Evolutionary conservation across 2,329 filamentous ascomycete species (phyloP).

Genomic region (Celoporthe dispersa): DNA sequence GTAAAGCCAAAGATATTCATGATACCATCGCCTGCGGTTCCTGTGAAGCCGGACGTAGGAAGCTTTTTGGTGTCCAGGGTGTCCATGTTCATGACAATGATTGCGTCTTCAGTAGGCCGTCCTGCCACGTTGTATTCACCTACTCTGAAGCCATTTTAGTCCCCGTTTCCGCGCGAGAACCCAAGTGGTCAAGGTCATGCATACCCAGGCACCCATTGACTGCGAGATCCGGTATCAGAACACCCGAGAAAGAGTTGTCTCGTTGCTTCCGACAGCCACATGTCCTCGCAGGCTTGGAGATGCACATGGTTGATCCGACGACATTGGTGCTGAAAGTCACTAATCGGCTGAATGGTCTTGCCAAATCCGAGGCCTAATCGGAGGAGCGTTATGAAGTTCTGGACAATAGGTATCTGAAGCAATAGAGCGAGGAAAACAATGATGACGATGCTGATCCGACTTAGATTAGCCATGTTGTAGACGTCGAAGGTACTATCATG

Average conservation of each 20-base stretch:
- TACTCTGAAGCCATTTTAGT: slow-evolving; percentile 11
- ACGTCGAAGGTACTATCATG: neutral
- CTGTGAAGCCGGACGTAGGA: slow-evolving; percentile 36
- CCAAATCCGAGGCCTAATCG: slow-evolving; percentile 34
- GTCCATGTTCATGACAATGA: slow-evolving; percentile 42
- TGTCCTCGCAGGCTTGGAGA: slow-evolving; percentile 40
- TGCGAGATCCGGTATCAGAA: slow-evolving; percentile 32
- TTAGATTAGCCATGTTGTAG: neutral
- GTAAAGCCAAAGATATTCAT: slow-evolving; percentile 39
- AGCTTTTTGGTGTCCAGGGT: slow-evolving; percentile 35
- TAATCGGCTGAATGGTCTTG: slow-evolving; percentile 35
- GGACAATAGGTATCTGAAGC: slow-evolving; percentile 5
- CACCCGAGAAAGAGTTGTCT: slow-evolving; percentile 39
- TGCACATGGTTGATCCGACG: slow-evolving; percentile 36
- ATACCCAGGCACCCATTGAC: slow-evolving; percentile 37
- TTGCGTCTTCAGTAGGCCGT: slow-evolving; percentile 38
- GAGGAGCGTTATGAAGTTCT: slow-evolving; percentile 24
- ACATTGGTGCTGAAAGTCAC: slow-evolving; percentile 38
- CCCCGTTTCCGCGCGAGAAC: neutral
- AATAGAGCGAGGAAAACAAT: slow-evolving; percentile 8
- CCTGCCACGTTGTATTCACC: slow-evolving; percentile 36
- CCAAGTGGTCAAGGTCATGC: neutral
- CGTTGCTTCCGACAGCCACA: slow-evolving; percentile 39
- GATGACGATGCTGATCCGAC: slow-evolving; percentile 6
- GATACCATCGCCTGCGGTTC: slow-evolving; percentile 38